Conservation (phyloP, 306 rosid genomes). For the Mimosa pudica region DNA sequence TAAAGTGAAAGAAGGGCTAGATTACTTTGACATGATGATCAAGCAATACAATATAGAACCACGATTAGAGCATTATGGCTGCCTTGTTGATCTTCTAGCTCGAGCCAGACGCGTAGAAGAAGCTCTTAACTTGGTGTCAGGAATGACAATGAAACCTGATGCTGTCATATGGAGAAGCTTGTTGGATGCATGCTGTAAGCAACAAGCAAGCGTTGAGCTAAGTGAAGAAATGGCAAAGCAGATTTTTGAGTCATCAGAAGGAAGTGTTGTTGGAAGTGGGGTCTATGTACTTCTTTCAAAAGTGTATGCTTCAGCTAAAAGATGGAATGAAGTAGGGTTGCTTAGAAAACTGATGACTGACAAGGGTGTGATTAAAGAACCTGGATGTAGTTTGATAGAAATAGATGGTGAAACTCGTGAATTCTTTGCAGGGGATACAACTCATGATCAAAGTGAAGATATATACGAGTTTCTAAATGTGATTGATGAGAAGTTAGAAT, state of each 20-base stretch:
- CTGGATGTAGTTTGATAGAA: slow-evolving; percentile 77
- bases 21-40: slow-evolving; percentile 62
- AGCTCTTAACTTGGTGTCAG: slow-evolving; percentile 61
- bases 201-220: slow-evolving; percentile 64
- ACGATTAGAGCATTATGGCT: slow-evolving; percentile 74
- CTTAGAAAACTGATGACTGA: slow-evolving; percentile 71
- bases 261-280: slow-evolving; percentile 53
- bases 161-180: slow-evolving; percentile 82
- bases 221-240: slow-evolving; percentile 64
- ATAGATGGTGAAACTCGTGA: slow-evolving; percentile 67
- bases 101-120: slow-evolving; percentile 61
- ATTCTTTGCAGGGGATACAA: slow-evolving; percentile 80
- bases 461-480: slow-evolving; percentile 53
- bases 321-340: slow-evolving; percentile 72
- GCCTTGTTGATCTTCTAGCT: slow-evolving; percentile 78
- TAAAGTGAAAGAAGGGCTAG: slow-evolving; percentile 59
- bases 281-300: slow-evolving; percentile 75
- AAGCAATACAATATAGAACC: slow-evolving; percentile 58
- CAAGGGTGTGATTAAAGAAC: slow-evolving; percentile 64
- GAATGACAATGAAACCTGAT: slow-evolving; percentile 80
- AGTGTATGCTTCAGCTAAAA: slow-evolving; percentile 70
- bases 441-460: slow-evolving; percentile 58
- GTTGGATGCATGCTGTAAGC: slow-evolving; percentile 76
- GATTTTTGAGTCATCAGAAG: slow-evolving; percentile 54
- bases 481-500: slow-evolving; percentile 54